Percentiles rank a stretch among this genome's conserved stretches.
Evolutionary conservation across 805 yeast species (phyloP).

Genomic region (Candida chauliodis): DNA sequence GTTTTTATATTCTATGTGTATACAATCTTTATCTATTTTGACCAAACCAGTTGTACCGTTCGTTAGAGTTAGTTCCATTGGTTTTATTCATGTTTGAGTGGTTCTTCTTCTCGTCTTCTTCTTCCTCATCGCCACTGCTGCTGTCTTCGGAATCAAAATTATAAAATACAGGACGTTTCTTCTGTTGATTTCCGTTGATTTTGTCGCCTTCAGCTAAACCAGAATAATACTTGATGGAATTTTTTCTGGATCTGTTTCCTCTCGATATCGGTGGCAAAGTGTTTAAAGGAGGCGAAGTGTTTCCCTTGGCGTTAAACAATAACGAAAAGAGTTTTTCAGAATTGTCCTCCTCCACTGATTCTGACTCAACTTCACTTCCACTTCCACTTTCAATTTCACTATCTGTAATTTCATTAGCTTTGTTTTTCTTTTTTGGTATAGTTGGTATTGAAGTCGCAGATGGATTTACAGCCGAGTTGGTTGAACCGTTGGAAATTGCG

Average conservation of each 20-base stretch:
- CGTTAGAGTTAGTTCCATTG: slow-evolving; percentile 5
- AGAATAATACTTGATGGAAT: slow-evolving; percentile 31
- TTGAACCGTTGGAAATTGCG: slow-evolving; percentile 9
- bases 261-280: slow-evolving; percentile 1
- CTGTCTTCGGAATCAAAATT: slow-evolving; percentile 21
- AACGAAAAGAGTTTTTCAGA: slow-evolving; percentile 11
- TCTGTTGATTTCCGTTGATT: not conserved
- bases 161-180: slow-evolving; percentile 27
- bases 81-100: not conserved
- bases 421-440: slow-evolving; percentile 1
- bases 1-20: slow-evolving; percentile 2
- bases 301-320: slow-evolving; percentile 9
- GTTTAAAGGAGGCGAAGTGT: not conserved
- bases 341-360: slow-evolving; percentile 11
- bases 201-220: slow-evolving; percentile 9
- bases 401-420: slow-evolving; percentile 1
- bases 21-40: slow-evolving; percentile 21
- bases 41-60: slow-evolving; percentile 37
- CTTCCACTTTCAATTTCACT: slow-evolving; percentile 2
- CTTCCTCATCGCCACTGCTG: slow-evolving; percentile 12
- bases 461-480: slow-evolving; percentile 8
- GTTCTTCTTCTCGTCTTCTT: slow-evolving; percentile 6
- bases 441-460: slow-evolving; percentile 5
- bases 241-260: slow-evolving; percentile 18
- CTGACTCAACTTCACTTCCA: slow-evolving; percentile 4